phyloP scores from a whole-genome alignment of 2,329 filamentous ascomycete genomes.

The Westerdykella ornata region DNA sequence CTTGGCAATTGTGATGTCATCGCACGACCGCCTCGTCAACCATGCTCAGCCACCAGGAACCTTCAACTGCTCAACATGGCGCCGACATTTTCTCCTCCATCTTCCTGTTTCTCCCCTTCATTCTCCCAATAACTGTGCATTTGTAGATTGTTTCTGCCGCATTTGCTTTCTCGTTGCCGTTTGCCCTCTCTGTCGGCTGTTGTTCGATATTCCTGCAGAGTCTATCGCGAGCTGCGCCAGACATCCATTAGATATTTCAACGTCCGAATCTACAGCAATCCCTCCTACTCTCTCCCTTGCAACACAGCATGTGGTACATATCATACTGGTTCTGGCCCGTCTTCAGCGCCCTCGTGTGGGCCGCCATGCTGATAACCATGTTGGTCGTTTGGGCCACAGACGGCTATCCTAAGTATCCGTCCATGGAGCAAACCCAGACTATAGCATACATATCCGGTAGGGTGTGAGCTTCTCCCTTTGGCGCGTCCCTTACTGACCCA shows the following conservation, averaged over 20 bases:
- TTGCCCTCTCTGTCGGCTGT: not conserved
- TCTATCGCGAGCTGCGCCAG: too few relatives aligned
- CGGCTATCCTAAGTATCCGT: conserved; percentile 52
- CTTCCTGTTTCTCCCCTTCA: not conserved
- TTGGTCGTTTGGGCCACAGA: conserved; percentile 62
- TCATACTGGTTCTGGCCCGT: conserved; percentile 61
- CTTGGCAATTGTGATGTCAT: not conserved
- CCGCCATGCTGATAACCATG: conserved; percentile 60
- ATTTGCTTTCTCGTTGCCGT: not conserved
- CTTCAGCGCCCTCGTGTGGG: conserved; percentile 51
- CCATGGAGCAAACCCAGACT: conserved; percentile 52
- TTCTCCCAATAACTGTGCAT: not conserved
- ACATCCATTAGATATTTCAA: too few relatives aligned
- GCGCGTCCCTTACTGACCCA: conserved; percentile 14
- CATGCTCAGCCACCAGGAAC: not conserved
- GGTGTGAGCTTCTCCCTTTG: conserved; percentile 14
- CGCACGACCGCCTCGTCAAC: not conserved
- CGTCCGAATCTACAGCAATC: too few relatives aligned
- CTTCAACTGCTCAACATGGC: not conserved
- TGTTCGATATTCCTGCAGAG: too few relatives aligned
- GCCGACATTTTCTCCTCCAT: not conserved
- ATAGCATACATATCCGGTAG: conserved; percentile 68
- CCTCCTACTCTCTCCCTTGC: not conserved
- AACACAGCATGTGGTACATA: conserved; percentile 30
- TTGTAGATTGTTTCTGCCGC: not conserved